Evolutionary conservation across 2,329 filamentous ascomycete species (phyloP).

Genomic region (Claviceps capensis): DNA sequence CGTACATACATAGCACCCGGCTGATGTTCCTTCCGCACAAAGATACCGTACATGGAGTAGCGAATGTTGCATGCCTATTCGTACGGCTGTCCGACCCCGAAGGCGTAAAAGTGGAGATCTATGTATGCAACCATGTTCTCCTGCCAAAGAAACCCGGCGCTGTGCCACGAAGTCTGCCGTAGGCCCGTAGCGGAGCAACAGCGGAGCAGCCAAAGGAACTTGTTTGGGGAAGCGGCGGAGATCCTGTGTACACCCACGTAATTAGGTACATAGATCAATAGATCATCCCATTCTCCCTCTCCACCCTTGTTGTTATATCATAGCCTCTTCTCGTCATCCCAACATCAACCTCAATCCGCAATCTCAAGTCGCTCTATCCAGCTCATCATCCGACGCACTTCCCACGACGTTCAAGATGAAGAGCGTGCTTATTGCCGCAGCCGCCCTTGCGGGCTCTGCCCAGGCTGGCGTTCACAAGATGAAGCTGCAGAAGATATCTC

Average conservation of each 20-base stretch:
- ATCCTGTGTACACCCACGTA: not conserved
- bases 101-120: too few relatives aligned
- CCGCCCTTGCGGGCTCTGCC: constrained; percentile 68
- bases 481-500: constrained; percentile 92
- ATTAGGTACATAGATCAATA: not conserved
- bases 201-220: not conserved
- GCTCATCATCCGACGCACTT: not conserved
- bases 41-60: not conserved
- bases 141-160: not conserved
- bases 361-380: not conserved
- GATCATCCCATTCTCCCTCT: not conserved
- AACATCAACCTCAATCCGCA: not conserved
- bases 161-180: not conserved
- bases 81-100: too few relatives aligned
- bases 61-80: too few relatives aligned
- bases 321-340: not conserved
- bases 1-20: not conserved
- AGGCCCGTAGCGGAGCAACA: not conserved
- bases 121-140: not conserved
- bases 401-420: constrained; percentile 54
- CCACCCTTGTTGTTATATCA: not conserved
- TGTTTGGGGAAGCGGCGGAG: not conserved
- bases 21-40: not conserved
- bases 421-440: constrained; percentile 65
- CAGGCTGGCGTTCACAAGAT: constrained; percentile 86